A percentile compares a stretch with the other conserved stretches of the same genome.
These are phyloP conservation scores for Trichosporon faecale DNA, from an alignment of 1,284 basidiomycete species.

Conservation along the genomic window DNA sequence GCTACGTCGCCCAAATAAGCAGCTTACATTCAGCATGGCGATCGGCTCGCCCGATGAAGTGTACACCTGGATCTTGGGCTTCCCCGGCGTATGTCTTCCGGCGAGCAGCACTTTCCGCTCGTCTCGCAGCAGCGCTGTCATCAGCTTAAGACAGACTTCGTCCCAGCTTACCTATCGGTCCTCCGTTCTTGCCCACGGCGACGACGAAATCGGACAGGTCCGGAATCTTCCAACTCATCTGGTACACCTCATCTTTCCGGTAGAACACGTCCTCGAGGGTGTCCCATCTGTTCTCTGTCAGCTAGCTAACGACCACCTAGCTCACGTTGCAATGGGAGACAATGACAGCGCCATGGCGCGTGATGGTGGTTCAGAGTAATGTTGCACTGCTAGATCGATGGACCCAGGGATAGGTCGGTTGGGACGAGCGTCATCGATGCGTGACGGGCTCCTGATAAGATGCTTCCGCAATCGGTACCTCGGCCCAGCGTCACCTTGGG, in stretches of 20 bases:
- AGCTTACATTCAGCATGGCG: constrained; percentile 52
- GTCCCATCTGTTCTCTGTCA: constrained; percentile 44
- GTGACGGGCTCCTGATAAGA: constrained; percentile 8
- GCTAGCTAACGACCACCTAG: not conserved
- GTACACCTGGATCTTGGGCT: constrained; percentile 60
- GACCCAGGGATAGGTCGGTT: not conserved
- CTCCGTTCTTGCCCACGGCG: constrained; percentile 78
- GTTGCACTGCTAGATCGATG: not conserved
- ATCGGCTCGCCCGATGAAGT: constrained; percentile 52
- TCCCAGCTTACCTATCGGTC: constrained; percentile 67
- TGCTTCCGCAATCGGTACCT: constrained; percentile 12
- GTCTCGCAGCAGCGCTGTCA: constrained; percentile 75
- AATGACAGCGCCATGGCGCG: constrained; percentile 23
- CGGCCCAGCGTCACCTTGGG: constrained; percentile 7
- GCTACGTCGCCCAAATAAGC: not conserved
- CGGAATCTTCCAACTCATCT: constrained; percentile 73
- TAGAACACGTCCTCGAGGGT: constrained; percentile 55
- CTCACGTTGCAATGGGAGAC: constrained; percentile 32
- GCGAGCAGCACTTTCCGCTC: constrained; percentile 74
- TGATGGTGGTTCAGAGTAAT: not conserved
- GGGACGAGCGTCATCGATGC: constrained; percentile 4
- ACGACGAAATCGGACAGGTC: constrained; percentile 76
- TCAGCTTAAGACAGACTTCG: not conserved
- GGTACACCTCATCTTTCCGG: constrained; percentile 74
- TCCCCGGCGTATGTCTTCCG: constrained; percentile 63